Evolutionary conservation across 495 filamentous ascomycete species (phyloP).

Genomic region (Hyaloscypha finlandica): DNA sequence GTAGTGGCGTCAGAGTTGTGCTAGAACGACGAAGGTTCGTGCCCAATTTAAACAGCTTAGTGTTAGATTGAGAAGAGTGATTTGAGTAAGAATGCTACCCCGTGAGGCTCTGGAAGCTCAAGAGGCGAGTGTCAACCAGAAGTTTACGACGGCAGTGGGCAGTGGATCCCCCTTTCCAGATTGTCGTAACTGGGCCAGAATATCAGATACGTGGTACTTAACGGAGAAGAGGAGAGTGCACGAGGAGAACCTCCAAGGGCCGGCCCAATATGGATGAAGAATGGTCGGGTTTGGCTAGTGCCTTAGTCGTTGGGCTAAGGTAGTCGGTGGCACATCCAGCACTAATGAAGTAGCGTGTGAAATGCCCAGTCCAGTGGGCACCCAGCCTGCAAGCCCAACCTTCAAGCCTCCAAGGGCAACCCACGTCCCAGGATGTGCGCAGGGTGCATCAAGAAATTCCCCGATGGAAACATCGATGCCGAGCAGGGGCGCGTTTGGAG

Average conservation of each 20-base stretch:
- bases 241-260: no score
- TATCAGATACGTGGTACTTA: no score
- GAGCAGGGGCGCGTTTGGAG: conserved; percentile 22
- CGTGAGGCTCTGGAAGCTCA: not conserved
- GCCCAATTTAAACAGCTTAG: not conserved
- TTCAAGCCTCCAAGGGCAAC: not conserved
- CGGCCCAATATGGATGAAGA: no score
- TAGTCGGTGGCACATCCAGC: no score
- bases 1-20: conserved; percentile 7
- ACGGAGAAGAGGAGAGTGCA: no score
- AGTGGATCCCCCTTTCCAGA: no score
- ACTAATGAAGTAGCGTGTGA: not conserved
- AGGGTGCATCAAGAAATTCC: conserved; percentile 9
- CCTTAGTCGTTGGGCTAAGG: no score
- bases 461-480: conserved; percentile 31
- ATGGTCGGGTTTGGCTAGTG: no score
- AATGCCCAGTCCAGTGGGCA: not conserved
- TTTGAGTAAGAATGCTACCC: not conserved
- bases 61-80: not conserved
- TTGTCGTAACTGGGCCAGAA: no score
- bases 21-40: not conserved
- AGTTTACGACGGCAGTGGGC: not conserved
- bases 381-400: not conserved
- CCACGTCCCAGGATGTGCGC: not conserved
- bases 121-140: no score